These are phyloP conservation scores for Stephania japonica DNA, from an alignment of 164 flowering plant species.

Conservation along the genomic window DNA sequence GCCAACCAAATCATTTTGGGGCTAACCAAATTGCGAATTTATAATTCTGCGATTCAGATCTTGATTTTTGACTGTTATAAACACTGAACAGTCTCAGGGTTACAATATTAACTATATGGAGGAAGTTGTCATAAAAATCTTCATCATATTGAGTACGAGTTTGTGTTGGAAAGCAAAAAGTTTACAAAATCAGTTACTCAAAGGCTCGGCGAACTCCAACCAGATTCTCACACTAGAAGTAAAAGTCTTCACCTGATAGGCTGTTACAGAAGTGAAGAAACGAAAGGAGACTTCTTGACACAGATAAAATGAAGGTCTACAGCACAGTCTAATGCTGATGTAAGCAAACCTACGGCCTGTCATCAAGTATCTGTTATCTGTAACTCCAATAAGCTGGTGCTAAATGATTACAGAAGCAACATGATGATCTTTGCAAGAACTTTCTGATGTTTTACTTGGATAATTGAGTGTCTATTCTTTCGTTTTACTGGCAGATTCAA, in stretches of 20 bases:
- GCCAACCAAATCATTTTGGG: too few species aligned
- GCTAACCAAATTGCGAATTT: too few species aligned
- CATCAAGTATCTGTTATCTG: background rate
- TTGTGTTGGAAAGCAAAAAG: background rate
- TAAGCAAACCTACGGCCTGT: background rate
- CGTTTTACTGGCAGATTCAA: background rate
- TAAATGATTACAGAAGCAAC: background rate
- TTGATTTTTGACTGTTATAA: background rate
- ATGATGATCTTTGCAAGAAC: background rate
- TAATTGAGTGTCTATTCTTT: background rate
- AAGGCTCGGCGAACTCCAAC: background rate
- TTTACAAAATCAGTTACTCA: background rate
- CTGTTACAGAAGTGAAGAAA: background rate
- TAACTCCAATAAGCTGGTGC: background rate
- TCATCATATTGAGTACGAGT: background rate
- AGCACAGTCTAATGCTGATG: background rate
- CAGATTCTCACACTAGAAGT: background rate
- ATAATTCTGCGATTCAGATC: too few species aligned
- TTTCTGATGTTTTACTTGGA: background rate
- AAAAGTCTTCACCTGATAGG: background rate
- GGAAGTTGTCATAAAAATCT: background rate
- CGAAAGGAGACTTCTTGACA: background rate
- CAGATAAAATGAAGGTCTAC: background rate
- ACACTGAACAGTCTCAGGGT: background rate
- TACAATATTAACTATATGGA: background rate